Evolutionary conservation across 1,284 basidiomycete species (phyloP).

Genomic region (Cryptococcus depauperatus): DNA sequence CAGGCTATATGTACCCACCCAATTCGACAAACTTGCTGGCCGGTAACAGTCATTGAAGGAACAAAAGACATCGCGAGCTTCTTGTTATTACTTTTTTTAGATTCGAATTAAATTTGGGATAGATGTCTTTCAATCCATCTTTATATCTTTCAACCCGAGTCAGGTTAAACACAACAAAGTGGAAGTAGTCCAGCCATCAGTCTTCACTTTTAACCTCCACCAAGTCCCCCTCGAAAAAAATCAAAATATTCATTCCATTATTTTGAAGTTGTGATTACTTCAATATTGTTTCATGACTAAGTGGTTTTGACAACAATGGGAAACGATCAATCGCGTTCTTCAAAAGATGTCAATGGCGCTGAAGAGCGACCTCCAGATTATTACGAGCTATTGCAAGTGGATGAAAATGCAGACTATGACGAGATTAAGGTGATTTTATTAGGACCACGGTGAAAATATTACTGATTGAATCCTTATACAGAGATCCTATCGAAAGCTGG

Average conservation of each 20-base stretch:
- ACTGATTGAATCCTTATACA: constrained; percentile 36
- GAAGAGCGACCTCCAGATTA: constrained; percentile 52
- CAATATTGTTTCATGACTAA: no score
- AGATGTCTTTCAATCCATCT: no score
- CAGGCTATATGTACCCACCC: constrained; percentile 18
- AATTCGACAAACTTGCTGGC: constrained; percentile 29
- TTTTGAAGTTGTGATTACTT: no score
- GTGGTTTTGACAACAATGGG: constrained; percentile 39
- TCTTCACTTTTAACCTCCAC: no score
- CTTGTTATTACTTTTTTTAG: no score
- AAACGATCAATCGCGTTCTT: constrained; percentile 35
- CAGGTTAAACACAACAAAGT: no score
- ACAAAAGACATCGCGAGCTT: constrained; percentile 3
- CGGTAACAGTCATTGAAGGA: constrained; percentile 20
- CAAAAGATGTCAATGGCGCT: constrained; percentile 3
- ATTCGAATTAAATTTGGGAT: no score
- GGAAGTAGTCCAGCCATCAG: no score
- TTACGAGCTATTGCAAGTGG: constrained; percentile 69
- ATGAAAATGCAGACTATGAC: constrained; percentile 69
- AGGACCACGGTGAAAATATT: constrained; percentile 1
- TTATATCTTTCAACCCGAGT: no score
- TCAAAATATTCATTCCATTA: no score
- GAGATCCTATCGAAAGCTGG: constrained; percentile 73
- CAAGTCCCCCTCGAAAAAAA: no score
- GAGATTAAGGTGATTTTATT: constrained; percentile 66